Evolutionary conservation across 306 rosid genomes (phyloP), one percentile per base, ranked within the genome.

Genomic region (Mimosa pudica): DNA sequence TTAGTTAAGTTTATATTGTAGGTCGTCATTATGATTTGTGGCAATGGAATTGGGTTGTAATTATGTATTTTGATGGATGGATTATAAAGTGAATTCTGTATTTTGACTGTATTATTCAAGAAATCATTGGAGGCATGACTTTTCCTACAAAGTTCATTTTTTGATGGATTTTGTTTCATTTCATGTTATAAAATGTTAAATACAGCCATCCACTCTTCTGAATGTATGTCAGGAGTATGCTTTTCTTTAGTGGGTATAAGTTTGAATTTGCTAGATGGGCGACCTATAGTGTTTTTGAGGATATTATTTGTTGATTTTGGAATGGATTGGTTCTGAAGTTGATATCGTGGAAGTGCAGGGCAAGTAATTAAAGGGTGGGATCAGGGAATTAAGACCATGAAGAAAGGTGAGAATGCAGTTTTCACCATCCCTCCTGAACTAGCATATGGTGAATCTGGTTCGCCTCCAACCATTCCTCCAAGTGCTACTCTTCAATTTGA

Each of bases 341-440:
- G 80, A 24, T 11, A 11, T 54, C 14, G 35, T 65, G 69, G 75
- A 13, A n/a, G 5, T 86, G 90, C 87, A 95, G 99, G 99, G 36
- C 90, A 91, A 93, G 99, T 95, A 61, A 93, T 95, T 66, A 90
- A 85, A 80, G 99, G 99, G 74, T 95, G 98, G 99, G 98, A 95
- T 82, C 77, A 85, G 76, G 98, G 97, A 47, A 90, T 95, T 46
- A 87, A 83, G 66, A 95, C 97, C 1, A 95, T 95, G 99, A 95
- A 91, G 86, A 95, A 92, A 80, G 92, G 89, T 12, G 98, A 94
- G 81, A 87, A 88, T 82, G 91, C 98, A 2, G 79, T 94, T 73
- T 94, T 94, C 76, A 92, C 97, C 67, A 88, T 92, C 74, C 98
- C 98, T 44, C 67, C 97, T 17, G 97, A 85, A 20, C 73, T 94